These are phyloP conservation scores for Pisolithus albus DNA, from an alignment of 768 basidiomycete species.

Conservation along the genomic window DNA sequence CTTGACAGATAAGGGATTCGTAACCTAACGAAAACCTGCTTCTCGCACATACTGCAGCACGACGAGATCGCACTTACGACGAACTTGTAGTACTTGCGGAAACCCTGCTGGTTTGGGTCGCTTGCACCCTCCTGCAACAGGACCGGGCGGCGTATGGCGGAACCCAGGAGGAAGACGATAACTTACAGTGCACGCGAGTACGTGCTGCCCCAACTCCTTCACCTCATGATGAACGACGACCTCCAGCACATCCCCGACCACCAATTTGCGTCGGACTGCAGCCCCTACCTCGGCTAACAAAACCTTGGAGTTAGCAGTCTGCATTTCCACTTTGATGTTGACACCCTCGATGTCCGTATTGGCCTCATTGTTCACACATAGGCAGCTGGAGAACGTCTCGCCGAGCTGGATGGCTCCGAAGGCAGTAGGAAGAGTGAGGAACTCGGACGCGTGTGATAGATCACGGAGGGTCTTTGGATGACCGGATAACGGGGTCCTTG, in stretches of 20 bases:
- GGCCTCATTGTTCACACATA: conserved; percentile 79
- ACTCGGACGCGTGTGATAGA: conserved; percentile 69
- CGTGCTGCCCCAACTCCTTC: conserved; percentile 89
- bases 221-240: conserved; percentile 77
- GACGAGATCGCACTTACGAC: conserved; percentile 44
- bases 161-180: conserved; percentile 67
- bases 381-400: conserved; percentile 77
- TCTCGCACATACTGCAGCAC: not conserved
- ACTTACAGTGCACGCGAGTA: conserved; percentile 75
- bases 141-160: conserved; percentile 39
- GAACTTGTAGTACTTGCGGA: conserved; percentile 90
- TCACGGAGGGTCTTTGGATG: conserved; percentile 83
- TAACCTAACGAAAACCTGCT: conserved; percentile 47
- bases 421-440: conserved; percentile 73
- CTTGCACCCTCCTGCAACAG: conserved; percentile 40
- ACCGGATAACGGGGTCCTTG: conserved; percentile 52
- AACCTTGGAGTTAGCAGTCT: conserved; percentile 65
- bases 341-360: conserved; percentile 56
- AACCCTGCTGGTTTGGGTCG: conserved; percentile 57
- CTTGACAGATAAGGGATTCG: conserved; percentile 92
- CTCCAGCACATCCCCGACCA: conserved; percentile 56
- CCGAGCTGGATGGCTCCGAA: conserved; percentile 87
- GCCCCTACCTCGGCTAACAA: conserved; percentile 59
- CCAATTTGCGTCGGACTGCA: conserved; percentile 33
- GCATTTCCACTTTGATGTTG: conserved; percentile 74